A percentile compares a stretch with the other conserved stretches of the same genome.
Conservation (phyloP, 2,329 filamentous ascomycete species). For the Diaporthe vexans region DNA sequence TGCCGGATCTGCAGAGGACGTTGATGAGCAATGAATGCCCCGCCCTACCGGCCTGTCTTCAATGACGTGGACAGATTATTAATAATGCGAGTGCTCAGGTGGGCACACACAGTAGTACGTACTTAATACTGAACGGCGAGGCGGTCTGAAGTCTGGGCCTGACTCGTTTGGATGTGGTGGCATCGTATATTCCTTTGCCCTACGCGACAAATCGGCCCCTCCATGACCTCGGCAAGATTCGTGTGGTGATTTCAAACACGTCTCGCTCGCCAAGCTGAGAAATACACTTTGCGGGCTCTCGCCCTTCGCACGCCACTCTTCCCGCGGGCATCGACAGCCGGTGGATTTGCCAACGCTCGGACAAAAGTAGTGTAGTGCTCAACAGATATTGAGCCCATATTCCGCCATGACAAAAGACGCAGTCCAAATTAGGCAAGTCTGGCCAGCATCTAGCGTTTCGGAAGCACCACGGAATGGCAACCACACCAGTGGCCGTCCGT, state of each 20-base stretch:
- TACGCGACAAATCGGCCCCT: not conserved
- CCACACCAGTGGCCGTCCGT: not conserved
- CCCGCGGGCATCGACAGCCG: not conserved
- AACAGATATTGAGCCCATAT: not conserved
- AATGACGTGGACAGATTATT: not conserved
- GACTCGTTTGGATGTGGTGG: not conserved
- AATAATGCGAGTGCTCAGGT: not conserved
- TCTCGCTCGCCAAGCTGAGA: not conserved
- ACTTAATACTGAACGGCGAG: not conserved
- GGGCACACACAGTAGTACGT: no score
- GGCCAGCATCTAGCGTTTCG: constrained; percentile 9
- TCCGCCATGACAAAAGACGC: not conserved
- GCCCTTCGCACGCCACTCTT: not conserved
- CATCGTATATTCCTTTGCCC: no score
- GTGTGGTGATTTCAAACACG: constrained; percentile 13
- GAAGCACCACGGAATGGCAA: not conserved
- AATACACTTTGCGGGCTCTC: not conserved
- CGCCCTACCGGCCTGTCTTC: not conserved
- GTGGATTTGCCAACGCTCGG: constrained; percentile 1
- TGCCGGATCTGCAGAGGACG: constrained; percentile 11
- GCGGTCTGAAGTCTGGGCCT: not conserved
- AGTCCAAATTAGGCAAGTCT: not conserved
- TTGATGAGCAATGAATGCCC: not conserved
- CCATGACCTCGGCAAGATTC: not conserved
- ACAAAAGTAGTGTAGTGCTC: no score